Evolutionary conservation across 139 green algal species (phyloP), one percentile per base, ranked within the genome.

Genomic region (Asterochloris sp.): DNA sequence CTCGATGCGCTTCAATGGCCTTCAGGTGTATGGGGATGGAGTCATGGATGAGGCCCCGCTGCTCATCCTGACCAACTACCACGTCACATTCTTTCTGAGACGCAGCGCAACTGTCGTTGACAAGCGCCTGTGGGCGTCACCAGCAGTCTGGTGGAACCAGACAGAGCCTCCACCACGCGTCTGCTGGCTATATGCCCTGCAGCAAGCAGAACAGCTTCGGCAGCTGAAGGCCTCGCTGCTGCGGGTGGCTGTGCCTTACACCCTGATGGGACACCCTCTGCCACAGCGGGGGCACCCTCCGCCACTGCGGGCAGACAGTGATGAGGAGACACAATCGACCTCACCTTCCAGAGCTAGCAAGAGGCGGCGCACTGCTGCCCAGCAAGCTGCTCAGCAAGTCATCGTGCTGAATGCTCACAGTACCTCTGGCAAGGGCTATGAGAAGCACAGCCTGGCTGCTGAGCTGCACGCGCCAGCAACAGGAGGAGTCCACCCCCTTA

Each of bases 1-100:
- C n/a, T n/a, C n/a, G n/a, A n/a, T n/a, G n/a, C n/a, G n/a, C n/a
- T n/a, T n/a, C n/a, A n/a, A n/a, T n/a, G n/a, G n/a, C n/a, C n/a
- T 83, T 69, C 77, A 86, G 83, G 83, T 62, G 23, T 83, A 80
- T 79, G 83, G 67, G 4, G 83, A 83, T 80, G 83, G 77, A 62
- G 77, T 86, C 29, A 80, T 69, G 13, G 83, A 86, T 86, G 83
- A 86, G 69, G 83, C 83, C 64, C 83, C 83, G 13, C 15, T 83
- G 47, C 73, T 86, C 61, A 62, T 86, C 61, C 68, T 83, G 54
- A 76, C 68, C 23, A 86, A 83, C 69, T 83, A 86, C 73, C 66
- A 86, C 62, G 62, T 78, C 24, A 82, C 82, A 27, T 69, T 81
- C 67, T 86, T 86, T 60, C 62, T 83, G 26, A 78, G 79, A 28